Conservation (phyloP, 495 filamentous ascomycete genomes). For the Hypoxylon lenormandii region DNA sequence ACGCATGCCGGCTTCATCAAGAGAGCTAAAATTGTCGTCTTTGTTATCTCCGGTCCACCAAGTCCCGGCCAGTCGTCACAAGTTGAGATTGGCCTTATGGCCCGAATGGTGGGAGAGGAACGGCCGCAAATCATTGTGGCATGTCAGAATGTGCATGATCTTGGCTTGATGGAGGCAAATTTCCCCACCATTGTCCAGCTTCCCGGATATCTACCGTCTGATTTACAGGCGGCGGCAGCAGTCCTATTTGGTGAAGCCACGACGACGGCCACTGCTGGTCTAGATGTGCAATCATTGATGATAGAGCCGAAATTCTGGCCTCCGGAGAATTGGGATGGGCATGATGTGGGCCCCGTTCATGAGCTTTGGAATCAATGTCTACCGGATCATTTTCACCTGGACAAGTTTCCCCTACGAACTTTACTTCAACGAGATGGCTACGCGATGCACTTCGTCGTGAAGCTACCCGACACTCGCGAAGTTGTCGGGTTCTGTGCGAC, state of each 20-base stretch:
- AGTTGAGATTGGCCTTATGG: conserved; percentile 58
- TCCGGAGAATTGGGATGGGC: conserved; percentile 61
- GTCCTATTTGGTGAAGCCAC: conserved; percentile 64
- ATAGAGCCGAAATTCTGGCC: conserved; percentile 59
- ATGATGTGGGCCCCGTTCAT: conserved; percentile 56
- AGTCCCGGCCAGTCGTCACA: conserved; percentile 55
- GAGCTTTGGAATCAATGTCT: conserved; percentile 66
- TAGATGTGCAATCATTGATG: conserved; percentile 55
- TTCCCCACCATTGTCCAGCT: conserved; percentile 64
- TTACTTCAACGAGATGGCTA: conserved; percentile 71
- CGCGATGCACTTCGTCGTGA: conserved; percentile 72
- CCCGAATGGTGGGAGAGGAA: conserved; percentile 58
- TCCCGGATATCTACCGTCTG: conserved; percentile 61
- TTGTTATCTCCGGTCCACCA: conserved; percentile 62
- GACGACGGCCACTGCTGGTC: conserved; percentile 24
- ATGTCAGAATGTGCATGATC: conserved; percentile 57
- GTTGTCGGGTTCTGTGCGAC: conserved; percentile 71
- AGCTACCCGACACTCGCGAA: conserved; percentile 61
- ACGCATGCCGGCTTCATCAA: conserved; percentile 71
- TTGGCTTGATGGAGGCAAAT: conserved; percentile 52
- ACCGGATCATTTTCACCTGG: conserved; percentile 59
- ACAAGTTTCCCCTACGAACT: conserved; percentile 59
- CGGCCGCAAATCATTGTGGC: conserved; percentile 65
- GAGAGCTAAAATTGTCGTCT: conserved; percentile 65
- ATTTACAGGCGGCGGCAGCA: conserved; percentile 67